Conservation (phyloP, 768 basidiomycete species). For the Tulasnella sp. region DNA sequence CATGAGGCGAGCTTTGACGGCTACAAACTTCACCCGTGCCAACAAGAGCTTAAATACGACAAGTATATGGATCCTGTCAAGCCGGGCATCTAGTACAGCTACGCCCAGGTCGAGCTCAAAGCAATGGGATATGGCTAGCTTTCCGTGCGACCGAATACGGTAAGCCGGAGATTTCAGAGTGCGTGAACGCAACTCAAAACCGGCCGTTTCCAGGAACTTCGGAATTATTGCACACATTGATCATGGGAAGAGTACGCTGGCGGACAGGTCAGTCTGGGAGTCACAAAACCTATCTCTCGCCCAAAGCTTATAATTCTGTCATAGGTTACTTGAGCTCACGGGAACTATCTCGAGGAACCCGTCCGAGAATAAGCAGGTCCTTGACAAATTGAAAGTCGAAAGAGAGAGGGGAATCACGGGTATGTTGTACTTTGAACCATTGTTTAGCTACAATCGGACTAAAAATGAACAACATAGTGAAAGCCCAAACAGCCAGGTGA, state of each 20-base stretch:
- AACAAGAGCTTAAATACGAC: not conserved
- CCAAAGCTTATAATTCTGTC: not conserved
- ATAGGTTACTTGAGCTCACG: slow-evolving; percentile 46
- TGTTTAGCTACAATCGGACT: not conserved
- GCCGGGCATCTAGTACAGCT: not conserved
- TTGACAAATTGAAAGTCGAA: slow-evolving; percentile 95
- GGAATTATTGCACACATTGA: slow-evolving; percentile 97
- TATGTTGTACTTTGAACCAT: slow-evolving; percentile 22
- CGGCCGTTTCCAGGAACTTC: slow-evolving; percentile 46
- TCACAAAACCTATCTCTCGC: slow-evolving; percentile 25
- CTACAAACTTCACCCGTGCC: not conserved
- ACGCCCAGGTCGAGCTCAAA: not conserved
- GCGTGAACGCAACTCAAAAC: not conserved
- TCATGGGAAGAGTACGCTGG: slow-evolving; percentile 92
- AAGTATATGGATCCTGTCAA: not conserved
- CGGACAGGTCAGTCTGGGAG: slow-evolving; percentile 43
- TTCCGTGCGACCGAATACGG: slow-evolving; percentile 59
- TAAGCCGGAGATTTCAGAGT: slow-evolving; percentile 22
- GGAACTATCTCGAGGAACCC: slow-evolving; percentile 65
- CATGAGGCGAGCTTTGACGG: not conserved
- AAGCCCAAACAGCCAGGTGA: slow-evolving; percentile 89
- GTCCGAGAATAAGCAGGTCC: slow-evolving; percentile 65
- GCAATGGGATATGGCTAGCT: slow-evolving; percentile 40
- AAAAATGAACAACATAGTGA: slow-evolving; percentile 40
- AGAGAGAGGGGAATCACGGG: slow-evolving; percentile 94